A percentile compares a stretch with the other conserved stretches of the same genome.
Evolutionary conservation across 192 early-diverging fungal species (phyloP).

Genomic region (Piromyces sp.): DNA sequence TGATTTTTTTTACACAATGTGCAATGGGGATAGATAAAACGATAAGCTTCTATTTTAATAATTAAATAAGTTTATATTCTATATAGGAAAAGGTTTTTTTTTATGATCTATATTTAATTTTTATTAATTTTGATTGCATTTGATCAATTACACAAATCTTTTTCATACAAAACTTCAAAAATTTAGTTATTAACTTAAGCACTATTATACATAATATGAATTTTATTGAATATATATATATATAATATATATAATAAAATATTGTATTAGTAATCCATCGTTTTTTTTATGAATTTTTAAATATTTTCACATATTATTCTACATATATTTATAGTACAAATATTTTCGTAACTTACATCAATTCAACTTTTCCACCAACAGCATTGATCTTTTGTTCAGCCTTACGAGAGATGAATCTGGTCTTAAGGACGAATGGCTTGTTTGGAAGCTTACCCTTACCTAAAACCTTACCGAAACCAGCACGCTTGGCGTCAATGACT

Average conservation of each 20-base stretch:
- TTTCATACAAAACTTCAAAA: neutral
- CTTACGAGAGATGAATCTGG: constrained; percentile 71
- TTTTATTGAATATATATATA: no score
- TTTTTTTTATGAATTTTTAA: no score
- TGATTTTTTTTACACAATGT: no score
- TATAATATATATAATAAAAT: no score
- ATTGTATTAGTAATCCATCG: no score
- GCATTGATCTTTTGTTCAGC: constrained; percentile 99
- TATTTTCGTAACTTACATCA: neutral
- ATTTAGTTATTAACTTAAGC: neutral
- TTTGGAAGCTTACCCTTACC: constrained; percentile 79
- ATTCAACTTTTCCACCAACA: constrained; percentile 50
- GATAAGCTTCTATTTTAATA: no score
- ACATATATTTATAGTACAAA: no score
- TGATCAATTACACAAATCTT: neutral
- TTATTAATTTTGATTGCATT: neutral
- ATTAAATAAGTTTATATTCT: neutral
- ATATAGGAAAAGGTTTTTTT: neutral
- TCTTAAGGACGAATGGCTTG: constrained; percentile 87
- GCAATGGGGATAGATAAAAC: no score
- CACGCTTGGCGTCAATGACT: constrained; percentile 71
- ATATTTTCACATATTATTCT: no score
- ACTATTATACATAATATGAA: neutral
- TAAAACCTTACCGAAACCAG: constrained; percentile 88
- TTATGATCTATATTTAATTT: neutral